A percentile compares a stretch with the other conserved stretches of the same genome.
These are phyloP conservation scores for Venturia effusa DNA, from an alignment of 2,329 filamentous ascomycete genomes.

Conservation along the genomic window DNA sequence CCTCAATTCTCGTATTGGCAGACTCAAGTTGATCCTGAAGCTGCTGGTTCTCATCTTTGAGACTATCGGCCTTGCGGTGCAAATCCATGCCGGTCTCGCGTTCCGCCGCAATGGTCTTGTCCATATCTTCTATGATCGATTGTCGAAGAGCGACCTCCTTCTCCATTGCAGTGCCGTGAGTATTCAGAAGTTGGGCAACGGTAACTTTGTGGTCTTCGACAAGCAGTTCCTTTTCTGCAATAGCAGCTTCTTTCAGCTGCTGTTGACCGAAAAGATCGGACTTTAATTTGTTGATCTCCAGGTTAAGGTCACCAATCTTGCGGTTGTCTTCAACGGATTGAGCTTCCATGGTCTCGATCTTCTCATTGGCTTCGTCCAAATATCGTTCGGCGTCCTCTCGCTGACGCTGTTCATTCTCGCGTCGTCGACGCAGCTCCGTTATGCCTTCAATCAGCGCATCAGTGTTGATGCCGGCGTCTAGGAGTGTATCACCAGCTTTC, in stretches of 20 bases:
- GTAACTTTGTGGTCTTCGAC: not conserved
- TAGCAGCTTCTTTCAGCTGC: not conserved
- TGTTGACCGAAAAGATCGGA: not conserved
- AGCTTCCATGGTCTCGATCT: not conserved
- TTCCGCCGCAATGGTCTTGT: not conserved
- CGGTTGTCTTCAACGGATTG: not conserved
- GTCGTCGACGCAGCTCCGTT: not conserved
- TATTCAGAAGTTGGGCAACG: not conserved
- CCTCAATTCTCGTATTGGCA: not conserved
- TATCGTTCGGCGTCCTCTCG: not conserved
- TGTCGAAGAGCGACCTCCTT: not conserved
- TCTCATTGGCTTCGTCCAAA: not conserved
- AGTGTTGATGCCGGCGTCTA: not conserved
- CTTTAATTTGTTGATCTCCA: not conserved
- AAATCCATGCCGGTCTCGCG: not conserved
- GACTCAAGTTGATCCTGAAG: not conserved
- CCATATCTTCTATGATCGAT: conserved; percentile 18
- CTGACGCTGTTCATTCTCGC: not conserved
- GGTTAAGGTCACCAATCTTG: not conserved
- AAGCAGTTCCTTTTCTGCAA: not conserved
- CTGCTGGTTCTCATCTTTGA: not conserved
- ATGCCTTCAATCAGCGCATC: not conserved
- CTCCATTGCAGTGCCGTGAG: not conserved
- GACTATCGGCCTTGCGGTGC: not conserved
- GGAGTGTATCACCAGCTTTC: not conserved